phyloP scores from a whole-genome alignment of 257 asterid genomes.

The Gentiana straminea region DNA sequence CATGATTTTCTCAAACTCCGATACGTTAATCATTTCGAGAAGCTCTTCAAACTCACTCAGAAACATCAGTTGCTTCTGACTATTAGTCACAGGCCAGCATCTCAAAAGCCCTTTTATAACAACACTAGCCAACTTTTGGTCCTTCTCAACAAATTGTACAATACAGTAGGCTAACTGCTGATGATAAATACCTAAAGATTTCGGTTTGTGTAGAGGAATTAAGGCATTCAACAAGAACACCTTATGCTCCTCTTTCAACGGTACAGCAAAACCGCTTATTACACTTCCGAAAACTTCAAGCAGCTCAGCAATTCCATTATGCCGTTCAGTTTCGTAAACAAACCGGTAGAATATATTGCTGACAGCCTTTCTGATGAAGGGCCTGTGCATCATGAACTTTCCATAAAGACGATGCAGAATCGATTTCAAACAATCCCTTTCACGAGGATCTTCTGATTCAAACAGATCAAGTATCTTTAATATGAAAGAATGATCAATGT shows the following conservation, averaged over 20 bases:
- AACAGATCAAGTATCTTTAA: constrained; percentile 27
- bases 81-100: constrained; percentile 37
- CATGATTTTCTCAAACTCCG: constrained; percentile 36
- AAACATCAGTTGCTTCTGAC: constrained; percentile 42
- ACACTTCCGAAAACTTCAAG: constrained; percentile 41
- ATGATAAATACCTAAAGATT: constrained; percentile 35
- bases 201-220: constrained; percentile 40
- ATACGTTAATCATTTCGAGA: constrained; percentile 28
- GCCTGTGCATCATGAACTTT: constrained; percentile 41
- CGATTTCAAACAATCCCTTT: constrained; percentile 36
- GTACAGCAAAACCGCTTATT: constrained; percentile 38
- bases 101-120: constrained; percentile 28
- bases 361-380: constrained; percentile 33
- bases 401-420: constrained; percentile 37
- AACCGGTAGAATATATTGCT: constrained; percentile 32
- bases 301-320: constrained; percentile 33
- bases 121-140: constrained; percentile 26
- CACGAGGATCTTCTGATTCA: constrained; percentile 41
- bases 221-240: constrained; percentile 25
- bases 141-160: constrained; percentile 40
- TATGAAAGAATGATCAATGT: constrained; percentile 26
- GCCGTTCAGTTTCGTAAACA: constrained; percentile 34
- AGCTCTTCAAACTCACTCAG: constrained; percentile 38
- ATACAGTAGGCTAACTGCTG: constrained; percentile 36
- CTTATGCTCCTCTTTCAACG: constrained; percentile 37